These are phyloP conservation scores for Sarocladium strictum DNA, from an alignment of 2,329 filamentous ascomycete genomes.

Conservation along the genomic window DNA sequence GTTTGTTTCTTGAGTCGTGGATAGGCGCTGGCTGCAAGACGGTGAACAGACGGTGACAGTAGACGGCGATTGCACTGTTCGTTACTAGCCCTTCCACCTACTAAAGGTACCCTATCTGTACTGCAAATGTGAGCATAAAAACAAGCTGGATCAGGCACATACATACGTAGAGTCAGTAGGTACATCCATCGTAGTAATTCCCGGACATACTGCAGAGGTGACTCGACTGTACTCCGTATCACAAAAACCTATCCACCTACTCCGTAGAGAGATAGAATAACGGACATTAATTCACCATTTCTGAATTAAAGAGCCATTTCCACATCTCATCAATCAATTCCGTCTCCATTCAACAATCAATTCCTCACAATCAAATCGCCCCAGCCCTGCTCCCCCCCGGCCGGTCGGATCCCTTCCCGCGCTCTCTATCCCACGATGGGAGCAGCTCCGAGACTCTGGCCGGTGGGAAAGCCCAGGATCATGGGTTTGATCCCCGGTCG, in stretches of 20 bases:
- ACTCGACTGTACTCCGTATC: too few relatives aligned
- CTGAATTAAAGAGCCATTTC: background rate
- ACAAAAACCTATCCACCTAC: too few relatives aligned
- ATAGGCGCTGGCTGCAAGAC: background rate
- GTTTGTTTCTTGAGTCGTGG: background rate
- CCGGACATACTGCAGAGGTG: too few relatives aligned
- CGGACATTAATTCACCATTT: background rate
- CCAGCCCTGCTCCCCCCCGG: background rate
- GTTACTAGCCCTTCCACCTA: too few relatives aligned
- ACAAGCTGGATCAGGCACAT: too few relatives aligned
- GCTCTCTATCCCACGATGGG: background rate
- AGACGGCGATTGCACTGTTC: too few relatives aligned
- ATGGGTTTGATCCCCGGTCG: background rate
- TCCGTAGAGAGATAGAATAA: too few relatives aligned
- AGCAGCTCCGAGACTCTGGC: constrained; percentile 5
- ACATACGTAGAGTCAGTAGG: too few relatives aligned
- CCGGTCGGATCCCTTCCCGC: constrained; percentile 1
- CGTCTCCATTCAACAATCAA: background rate
- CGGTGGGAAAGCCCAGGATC: background rate
- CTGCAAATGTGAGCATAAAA: too few relatives aligned
- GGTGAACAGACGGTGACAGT: background rate
- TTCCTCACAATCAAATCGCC: background rate
- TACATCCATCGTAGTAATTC: too few relatives aligned
- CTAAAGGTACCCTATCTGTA: too few relatives aligned
- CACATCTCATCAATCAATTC: background rate